Conservation (phyloP, 495 filamentous ascomycete species). For the Neurospora sp. region DNA sequence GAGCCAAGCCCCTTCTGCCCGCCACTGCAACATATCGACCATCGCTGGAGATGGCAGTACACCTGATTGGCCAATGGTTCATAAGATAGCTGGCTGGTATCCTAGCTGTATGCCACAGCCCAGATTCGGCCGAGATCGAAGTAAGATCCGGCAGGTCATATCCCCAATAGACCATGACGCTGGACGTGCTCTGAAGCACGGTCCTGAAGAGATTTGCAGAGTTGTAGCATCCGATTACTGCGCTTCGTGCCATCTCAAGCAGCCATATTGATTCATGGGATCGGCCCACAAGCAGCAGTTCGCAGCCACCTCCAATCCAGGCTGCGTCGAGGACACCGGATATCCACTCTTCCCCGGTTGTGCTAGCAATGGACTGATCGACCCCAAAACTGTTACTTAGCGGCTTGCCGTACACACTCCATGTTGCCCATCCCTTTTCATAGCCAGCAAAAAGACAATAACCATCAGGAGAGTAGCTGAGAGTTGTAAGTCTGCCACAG, state of each 20-base stretch:
- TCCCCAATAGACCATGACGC: conserved; percentile 83
- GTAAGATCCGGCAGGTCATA: conserved; percentile 84
- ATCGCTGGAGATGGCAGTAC: conserved; percentile 76
- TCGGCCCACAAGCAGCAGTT: conserved; percentile 61
- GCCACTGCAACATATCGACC: conserved; percentile 92
- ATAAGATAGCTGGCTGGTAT: conserved; percentile 77
- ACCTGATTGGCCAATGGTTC: conserved; percentile 86
- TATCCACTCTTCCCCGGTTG: conserved; percentile 71
- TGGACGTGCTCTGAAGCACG: conserved; percentile 75
- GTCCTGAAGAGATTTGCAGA: conserved; percentile 81
- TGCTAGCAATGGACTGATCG: conserved; percentile 50
- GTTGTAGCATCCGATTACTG: conserved; percentile 80
- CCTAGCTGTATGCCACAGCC: conserved; percentile 84
- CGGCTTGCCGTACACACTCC: conserved; percentile 93
- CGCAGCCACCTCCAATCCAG: conserved; percentile 83
- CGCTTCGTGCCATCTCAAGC: conserved; percentile 84
- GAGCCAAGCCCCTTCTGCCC: conserved; percentile 81
- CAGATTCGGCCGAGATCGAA: conserved; percentile 84
- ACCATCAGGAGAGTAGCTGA: conserved; percentile 89
- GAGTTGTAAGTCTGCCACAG: conserved; percentile 59
- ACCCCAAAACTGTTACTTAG: conserved; percentile 69
- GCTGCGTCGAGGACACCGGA: conserved; percentile 60
- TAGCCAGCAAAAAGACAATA: conserved; percentile 95
- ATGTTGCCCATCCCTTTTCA: conserved; percentile 85
- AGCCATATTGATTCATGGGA: conserved; percentile 73